A percentile compares a stretch with the other conserved stretches of the same genome.
These are phyloP conservation scores for Hygrophoropsis aurantiaca DNA, from an alignment of 768 basidiomycete species.

Conservation along the genomic window DNA sequence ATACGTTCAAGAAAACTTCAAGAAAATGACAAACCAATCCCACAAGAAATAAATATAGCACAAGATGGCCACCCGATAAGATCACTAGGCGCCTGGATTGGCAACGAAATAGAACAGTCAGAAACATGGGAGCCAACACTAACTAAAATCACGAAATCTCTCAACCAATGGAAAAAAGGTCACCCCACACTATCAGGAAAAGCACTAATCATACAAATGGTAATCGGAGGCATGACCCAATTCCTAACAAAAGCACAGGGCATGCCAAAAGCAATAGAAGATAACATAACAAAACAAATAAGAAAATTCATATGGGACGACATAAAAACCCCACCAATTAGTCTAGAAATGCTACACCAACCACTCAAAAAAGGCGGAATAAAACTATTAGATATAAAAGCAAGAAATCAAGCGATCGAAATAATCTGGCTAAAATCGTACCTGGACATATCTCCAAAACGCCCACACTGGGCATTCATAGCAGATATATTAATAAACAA, in stretches of 20 bases:
- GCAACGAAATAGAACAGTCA: conserved; percentile 21
- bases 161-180: too few species aligned
- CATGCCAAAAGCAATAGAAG: conserved; percentile 21
- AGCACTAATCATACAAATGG: conserved; percentile 15
- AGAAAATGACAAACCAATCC: conserved; percentile 5
- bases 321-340: neutral
- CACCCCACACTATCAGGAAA: conserved; percentile 31
- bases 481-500: neutral
- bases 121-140: conserved; percentile 23
- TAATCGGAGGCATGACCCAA: conserved; percentile 20
- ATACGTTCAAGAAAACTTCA: conserved; percentile 4
- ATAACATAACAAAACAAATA: neutral
- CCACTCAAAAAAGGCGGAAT: conserved; percentile 11
- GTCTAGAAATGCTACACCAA: neutral
- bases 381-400: conserved; percentile 4
- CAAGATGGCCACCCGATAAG: conserved; percentile 26
- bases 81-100: conserved; percentile 33
- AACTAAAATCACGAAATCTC: too few species aligned
- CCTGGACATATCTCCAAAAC: neutral
- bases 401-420: conserved; percentile 12
- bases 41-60: conserved; percentile 21
- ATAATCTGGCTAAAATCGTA: conserved; percentile 14
- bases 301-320: conserved; percentile 13
- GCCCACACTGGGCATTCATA: conserved; percentile 11
- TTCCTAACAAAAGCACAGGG: conserved; percentile 25